Percentiles rank a stretch among this genome's conserved stretches.
Conservation (phyloP, 495 filamentous ascomycete species). For the Geoglossum glabrum region DNA sequence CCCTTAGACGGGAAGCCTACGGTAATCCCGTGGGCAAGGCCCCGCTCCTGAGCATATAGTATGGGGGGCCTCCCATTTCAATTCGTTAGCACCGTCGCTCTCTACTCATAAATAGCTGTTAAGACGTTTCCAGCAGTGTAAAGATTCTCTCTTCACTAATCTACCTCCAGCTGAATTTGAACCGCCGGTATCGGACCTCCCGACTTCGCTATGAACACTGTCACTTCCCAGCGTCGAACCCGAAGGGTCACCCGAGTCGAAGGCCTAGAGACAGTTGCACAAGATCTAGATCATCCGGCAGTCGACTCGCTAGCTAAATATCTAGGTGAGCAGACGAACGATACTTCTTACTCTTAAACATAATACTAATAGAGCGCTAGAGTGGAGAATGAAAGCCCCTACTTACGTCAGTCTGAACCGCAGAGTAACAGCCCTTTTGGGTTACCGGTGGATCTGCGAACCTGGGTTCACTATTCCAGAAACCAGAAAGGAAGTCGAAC, state of each 20-base stretch:
- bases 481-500: not conserved
- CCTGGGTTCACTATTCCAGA: not conserved
- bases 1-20: too few species aligned
- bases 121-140: not conserved
- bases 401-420: not conserved
- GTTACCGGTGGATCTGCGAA: not conserved
- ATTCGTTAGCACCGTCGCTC: not conserved
- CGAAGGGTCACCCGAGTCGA: not conserved
- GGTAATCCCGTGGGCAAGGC: not conserved
- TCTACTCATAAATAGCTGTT: not conserved
- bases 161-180: not conserved
- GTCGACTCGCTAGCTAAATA: not conserved
- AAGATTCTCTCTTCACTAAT: not conserved
- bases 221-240: not conserved
- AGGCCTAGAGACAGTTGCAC: not conserved
- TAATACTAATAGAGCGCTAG: not conserved
- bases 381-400: not conserved
- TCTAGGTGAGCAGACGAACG: not conserved
- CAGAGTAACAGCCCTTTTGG: not conserved
- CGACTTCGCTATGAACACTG: not conserved
- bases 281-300: not conserved
- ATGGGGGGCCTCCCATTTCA: not conserved
- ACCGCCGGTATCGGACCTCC: not conserved
- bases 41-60: not conserved
- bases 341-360: not conserved